A percentile compares a stretch with the other conserved stretches of the same genome.
phyloP scores from a whole-genome alignment of 495 filamentous ascomycete species.

The Aspergillus nanangensis region DNA sequence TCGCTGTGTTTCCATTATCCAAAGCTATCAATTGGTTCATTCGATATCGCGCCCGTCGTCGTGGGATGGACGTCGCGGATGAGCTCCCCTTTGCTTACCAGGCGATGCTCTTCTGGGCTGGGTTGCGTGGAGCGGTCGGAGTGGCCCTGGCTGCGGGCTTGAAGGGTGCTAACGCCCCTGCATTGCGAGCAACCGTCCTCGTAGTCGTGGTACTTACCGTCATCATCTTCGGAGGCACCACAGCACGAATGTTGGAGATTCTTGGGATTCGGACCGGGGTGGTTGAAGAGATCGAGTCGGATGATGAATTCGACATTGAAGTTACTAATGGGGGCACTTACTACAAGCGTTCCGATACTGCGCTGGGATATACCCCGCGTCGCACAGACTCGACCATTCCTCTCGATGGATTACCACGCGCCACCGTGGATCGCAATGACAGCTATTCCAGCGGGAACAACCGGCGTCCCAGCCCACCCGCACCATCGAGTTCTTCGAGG shows the following conservation, averaged over 20 bases:
- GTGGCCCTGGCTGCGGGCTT: conserved; percentile 93
- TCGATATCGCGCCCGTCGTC: conserved; percentile 76
- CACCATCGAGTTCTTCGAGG: conserved; percentile 41
- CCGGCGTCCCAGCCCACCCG: conserved; percentile 44
- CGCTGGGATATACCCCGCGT: conserved; percentile 71
- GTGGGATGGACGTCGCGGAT: conserved; percentile 75
- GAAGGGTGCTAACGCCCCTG: conserved; percentile 66
- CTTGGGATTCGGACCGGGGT: conserved; percentile 91
- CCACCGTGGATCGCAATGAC: conserved; percentile 24
- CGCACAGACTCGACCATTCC: conserved; percentile 51
- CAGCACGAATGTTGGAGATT: conserved; percentile 97
- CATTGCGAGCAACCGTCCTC: conserved; percentile 84
- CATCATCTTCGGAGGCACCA: conserved; percentile 97
- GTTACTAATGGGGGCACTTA: conserved; percentile 69
- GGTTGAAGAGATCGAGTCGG: conserved; percentile 91
- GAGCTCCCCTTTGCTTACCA: conserved; percentile 92
- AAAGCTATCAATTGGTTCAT: conserved; percentile 90
- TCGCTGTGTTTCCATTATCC: conserved; percentile 90
- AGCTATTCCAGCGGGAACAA: conserved; percentile 55
- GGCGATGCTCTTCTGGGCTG: conserved; percentile 98
- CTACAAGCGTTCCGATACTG: conserved; percentile 68
- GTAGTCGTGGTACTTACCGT: conserved; percentile 97
- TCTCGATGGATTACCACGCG: conserved; percentile 43
- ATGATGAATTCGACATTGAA: conserved; percentile 98
- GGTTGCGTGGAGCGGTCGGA: conserved; percentile 90